Evolutionary conservation across 164 flowering plant species (phyloP), one percentile per base, ranked within the genome.

Genomic region (Sextonia rubra): DNA sequence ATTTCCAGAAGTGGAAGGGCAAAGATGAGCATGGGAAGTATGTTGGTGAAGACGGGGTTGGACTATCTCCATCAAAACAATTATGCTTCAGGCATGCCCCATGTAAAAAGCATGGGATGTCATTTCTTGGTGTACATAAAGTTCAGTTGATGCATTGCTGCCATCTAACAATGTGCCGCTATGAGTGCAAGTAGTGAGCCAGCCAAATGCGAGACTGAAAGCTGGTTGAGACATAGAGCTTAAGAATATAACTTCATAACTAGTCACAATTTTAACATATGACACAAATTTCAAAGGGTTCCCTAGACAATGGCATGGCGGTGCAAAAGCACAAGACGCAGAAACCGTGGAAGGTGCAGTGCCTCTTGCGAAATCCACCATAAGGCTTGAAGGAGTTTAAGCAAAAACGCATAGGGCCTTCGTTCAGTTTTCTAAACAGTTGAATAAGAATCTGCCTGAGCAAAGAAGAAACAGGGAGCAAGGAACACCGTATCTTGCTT

Each of bases 321-420:
- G 68, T 67, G n/a, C 3, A 75, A 58, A 26, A 71, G 68, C 24
- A 63, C 76, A 64, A n/a, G 70, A 68, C 47, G 77, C 69, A 32
- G 44, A 32, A 5, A 9, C 44, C 5, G 44, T 32, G 44, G 44
- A 32, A 76, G 79, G 68, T 72, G 55, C 56, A 68, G 64, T 12
- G 47, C 44, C 68, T 29, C 65, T 71, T 70, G 74, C 61, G 49
- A 72, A 72, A 86, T 48, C 87, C 85, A 3, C 85, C 83, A 48
- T 90, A 90, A 76, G 81, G 81, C 69, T 82, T 91, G 27, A 81
- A 83, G 37, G 88, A 91, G 69, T 90, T 91, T 62, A 83, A 83
- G 83, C 82, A 81, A 73, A 74, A 77, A 86, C 87, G 44, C 80
- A 83, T 22, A 78, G 67, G 62, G 83, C 84, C 26, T 91, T 91